Conservation (phyloP, 192 early-diverging fungal genomes). For the Coemansia sp. region DNA sequence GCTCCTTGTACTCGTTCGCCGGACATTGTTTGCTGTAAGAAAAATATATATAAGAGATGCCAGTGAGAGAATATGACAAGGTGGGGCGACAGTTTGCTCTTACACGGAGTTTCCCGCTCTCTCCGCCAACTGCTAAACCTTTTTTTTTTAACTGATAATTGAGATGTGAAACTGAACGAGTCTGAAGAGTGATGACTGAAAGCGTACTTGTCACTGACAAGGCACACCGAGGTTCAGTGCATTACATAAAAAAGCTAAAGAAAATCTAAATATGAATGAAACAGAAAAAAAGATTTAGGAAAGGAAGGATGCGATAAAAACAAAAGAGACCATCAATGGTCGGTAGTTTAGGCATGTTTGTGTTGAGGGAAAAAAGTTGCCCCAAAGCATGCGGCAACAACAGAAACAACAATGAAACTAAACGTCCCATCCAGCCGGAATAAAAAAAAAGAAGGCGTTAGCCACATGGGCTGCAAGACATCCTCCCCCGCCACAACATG, state of each 20-base stretch:
- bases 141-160: background rate
- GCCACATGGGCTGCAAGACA: slow-evolving; percentile 1
- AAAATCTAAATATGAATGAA: background rate
- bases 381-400: slow-evolving; percentile 1
- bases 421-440: background rate
- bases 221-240: background rate
- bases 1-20: background rate
- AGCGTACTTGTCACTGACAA: slow-evolving; percentile 9
- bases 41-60: background rate
- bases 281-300: background rate
- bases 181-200: background rate
- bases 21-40: background rate
- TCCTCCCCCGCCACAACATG: slow-evolving; percentile 3
- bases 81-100: background rate
- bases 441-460: slow-evolving; percentile 1
- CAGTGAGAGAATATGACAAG: background rate
- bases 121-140: background rate
- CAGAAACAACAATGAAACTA: slow-evolving; percentile 3
- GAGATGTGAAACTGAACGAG: background rate
- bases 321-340: background rate
- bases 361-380: background rate
- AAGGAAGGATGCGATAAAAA: background rate
- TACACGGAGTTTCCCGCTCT: background rate
- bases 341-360: background rate
- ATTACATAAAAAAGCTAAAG: background rate